Conservation (phyloP, 345 rosid species). For the Rhodamnia rubescens region DNA sequence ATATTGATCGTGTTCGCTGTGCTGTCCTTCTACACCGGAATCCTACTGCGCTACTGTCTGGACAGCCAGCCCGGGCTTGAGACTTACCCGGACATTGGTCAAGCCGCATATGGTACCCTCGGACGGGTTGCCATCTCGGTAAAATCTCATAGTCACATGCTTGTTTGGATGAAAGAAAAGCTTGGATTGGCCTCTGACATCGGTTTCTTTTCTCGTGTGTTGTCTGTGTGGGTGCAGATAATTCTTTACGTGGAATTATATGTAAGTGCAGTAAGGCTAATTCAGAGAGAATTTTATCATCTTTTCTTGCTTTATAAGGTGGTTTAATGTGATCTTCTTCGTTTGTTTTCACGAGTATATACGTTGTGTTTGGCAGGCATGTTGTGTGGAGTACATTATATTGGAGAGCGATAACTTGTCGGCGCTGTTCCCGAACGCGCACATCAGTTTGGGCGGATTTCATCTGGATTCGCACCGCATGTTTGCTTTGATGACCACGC, state of each 20-base stretch:
- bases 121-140: conserved; percentile 79
- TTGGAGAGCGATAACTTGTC: conserved; percentile 84
- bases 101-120: conserved; percentile 70
- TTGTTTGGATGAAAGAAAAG: not conserved
- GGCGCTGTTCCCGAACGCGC: conserved; percentile 76
- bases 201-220: not conserved
- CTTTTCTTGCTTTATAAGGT: not conserved
- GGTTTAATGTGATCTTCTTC: not conserved
- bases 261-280: conserved; percentile 53
- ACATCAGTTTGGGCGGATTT: conserved; percentile 45
- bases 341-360: not conserved
- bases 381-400: conserved; percentile 83
- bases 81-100: conserved; percentile 95
- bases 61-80: conserved; percentile 79
- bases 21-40: conserved; percentile 82
- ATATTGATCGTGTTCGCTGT: conserved; percentile 53
- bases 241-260: conserved; percentile 70
- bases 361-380: conserved; percentile 48
- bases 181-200: not conserved
- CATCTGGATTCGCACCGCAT: conserved; percentile 45
- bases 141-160: not conserved
- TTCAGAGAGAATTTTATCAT: not conserved
- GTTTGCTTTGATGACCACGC: conserved; percentile 57
- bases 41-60: conserved; percentile 71
- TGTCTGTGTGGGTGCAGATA: conserved; percentile 38